These are phyloP conservation scores for Fraxinus platypoda DNA, from an alignment of 305 asterid species.

Conservation along the genomic window DNA sequence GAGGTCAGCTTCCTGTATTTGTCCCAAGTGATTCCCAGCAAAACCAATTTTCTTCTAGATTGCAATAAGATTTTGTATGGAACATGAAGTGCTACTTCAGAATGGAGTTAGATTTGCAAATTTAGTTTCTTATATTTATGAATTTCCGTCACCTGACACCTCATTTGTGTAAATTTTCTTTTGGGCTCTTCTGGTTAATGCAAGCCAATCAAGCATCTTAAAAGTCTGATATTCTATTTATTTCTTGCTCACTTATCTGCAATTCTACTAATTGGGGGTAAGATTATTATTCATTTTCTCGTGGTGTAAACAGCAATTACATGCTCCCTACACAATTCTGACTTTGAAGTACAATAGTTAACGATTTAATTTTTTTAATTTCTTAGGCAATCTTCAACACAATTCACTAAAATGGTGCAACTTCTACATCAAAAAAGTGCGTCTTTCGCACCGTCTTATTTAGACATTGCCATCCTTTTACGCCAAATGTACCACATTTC, in stretches of 20 bases:
- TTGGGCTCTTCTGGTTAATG: not conserved
- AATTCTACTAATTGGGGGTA: not conserved
- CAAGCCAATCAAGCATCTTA: not conserved
- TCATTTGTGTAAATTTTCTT: not conserved
- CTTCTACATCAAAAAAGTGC: not conserved
- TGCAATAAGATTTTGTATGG: constrained; percentile 27
- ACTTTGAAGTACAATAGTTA: not conserved
- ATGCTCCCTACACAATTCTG: not conserved
- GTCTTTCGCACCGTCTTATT: no score
- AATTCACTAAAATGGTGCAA: not conserved
- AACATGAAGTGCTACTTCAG: not conserved
- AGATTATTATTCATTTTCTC: not conserved
- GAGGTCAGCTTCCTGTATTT: constrained; percentile 97
- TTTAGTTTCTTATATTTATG: constrained; percentile 13
- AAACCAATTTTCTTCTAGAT: constrained; percentile 57
- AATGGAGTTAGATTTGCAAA: constrained; percentile 16
- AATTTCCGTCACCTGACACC: not conserved
- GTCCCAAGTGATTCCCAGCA: constrained; percentile 95
- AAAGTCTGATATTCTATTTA: not conserved
- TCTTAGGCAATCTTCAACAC: not conserved
- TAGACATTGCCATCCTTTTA: not conserved
- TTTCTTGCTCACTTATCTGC: not conserved
- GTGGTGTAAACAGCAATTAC: not conserved
- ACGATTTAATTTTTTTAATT: not conserved
- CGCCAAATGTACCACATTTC: not conserved